These are phyloP conservation scores for Aspergillus puulaauensis DNA, from an alignment of 2,329 filamentous ascomycete genomes.

Conservation along the genomic window DNA sequence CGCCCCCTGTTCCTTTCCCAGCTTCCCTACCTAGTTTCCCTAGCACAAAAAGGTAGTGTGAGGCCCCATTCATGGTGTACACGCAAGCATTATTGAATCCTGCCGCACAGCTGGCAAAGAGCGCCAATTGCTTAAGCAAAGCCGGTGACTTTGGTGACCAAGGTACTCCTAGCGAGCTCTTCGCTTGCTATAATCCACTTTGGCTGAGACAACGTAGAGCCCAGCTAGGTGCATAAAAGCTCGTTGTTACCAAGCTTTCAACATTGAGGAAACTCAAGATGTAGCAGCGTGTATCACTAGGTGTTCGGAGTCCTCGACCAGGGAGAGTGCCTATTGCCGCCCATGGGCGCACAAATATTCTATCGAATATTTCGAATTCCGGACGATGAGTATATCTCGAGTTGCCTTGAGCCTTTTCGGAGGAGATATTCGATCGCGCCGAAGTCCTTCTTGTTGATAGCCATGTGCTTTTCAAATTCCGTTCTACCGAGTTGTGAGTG, in stretches of 20 bases:
- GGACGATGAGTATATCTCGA: constrained; percentile 77
- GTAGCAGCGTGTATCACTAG: not conserved
- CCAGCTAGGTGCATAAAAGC: not conserved
- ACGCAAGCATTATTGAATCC: not conserved
- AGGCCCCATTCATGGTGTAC: not conserved
- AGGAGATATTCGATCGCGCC: constrained; percentile 80
- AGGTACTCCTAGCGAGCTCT: not conserved
- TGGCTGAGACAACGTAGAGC: not conserved
- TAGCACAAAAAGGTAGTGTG: not conserved
- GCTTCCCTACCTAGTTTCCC: not conserved
- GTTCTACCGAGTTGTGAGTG: constrained; percentile 46
- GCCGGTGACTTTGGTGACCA: not conserved
- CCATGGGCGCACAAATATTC: not conserved
- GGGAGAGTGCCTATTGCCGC: not conserved
- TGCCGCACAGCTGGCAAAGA: not conserved
- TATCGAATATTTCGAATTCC: constrained; percentile 72
- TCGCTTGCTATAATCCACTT: not conserved
- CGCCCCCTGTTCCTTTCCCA: not conserved
- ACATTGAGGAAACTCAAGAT: not conserved
- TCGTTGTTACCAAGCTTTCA: not conserved
- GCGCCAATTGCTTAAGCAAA: not conserved
- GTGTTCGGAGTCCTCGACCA: not conserved
- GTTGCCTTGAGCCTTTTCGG: constrained; percentile 75
- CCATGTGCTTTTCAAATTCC: constrained; percentile 73
- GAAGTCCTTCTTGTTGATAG: constrained; percentile 80